Conservation (phyloP, 2,329 filamentous ascomycete species). For the Fusarium sarcochroum region DNA sequence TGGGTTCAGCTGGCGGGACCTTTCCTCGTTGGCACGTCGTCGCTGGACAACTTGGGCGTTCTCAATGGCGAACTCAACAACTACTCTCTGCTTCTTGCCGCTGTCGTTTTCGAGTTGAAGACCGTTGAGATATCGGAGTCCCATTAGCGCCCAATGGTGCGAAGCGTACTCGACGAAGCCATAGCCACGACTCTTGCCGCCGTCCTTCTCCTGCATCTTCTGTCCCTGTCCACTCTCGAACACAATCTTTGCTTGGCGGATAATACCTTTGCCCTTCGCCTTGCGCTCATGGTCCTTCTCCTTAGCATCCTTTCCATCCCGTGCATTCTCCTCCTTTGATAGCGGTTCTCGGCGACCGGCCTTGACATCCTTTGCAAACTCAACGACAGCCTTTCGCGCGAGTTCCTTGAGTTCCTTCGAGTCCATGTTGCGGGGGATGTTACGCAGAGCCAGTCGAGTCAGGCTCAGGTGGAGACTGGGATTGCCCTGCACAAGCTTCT, state of each 20-base stretch:
- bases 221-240: constrained; percentile 89
- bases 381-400: constrained; percentile 91
- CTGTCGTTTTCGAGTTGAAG: constrained; percentile 70
- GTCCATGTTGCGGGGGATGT: constrained; percentile 85
- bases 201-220: constrained; percentile 83
- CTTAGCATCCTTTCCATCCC: constrained; percentile 84
- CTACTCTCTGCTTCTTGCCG: constrained; percentile 88
- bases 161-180: constrained; percentile 98
- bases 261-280: constrained; percentile 85
- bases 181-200: constrained; percentile 91
- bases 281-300: constrained; percentile 86
- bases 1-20: constrained; percentile 49
- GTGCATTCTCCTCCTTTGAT: constrained; percentile 88
- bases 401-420: constrained; percentile 93
- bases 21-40: constrained; percentile 62
- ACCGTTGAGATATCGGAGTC: constrained; percentile 92
- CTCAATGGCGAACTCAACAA: constrained; percentile 98
- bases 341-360: constrained; percentile 80
- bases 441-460: constrained; percentile 91
- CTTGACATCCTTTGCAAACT: constrained; percentile 92
- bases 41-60: constrained; percentile 95
- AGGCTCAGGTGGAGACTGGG: constrained; percentile 90
- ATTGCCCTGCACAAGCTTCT: constrained; percentile 91
- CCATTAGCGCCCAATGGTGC: constrained; percentile 95
- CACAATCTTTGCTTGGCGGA: constrained; percentile 94